A percentile compares a stretch with the other conserved stretches of the same genome.
Conservation (phyloP, 164 flowering plant genomes). For the Cinnamomum micranthum region DNA sequence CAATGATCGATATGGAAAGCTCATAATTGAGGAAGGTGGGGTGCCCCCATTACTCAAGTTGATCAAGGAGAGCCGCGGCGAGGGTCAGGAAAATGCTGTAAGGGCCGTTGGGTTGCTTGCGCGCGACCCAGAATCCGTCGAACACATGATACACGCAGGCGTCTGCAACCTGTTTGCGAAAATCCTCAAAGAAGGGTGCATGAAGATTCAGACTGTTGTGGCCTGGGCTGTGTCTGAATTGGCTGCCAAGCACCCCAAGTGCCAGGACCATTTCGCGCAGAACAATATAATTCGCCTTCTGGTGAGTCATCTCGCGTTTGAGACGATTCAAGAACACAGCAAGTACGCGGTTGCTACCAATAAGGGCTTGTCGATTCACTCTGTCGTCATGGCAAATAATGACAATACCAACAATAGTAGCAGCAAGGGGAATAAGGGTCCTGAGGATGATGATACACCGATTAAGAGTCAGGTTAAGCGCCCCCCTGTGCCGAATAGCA, state of each 20-base stretch:
- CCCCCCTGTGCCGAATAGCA: slow-evolving; percentile 28
- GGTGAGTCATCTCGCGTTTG: slow-evolving; percentile 78
- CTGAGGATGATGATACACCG: neutral
- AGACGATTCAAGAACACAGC: slow-evolving; percentile 85
- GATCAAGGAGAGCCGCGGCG: slow-evolving; percentile 59
- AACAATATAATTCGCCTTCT: slow-evolving; percentile 64
- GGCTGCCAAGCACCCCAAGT: slow-evolving; percentile 59
- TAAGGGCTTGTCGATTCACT: slow-evolving; percentile 41
- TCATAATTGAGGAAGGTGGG: slow-evolving; percentile 86
- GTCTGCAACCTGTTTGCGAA: slow-evolving; percentile 75
- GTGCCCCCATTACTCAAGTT: slow-evolving; percentile 56
- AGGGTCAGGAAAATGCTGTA: slow-evolving; percentile 81
- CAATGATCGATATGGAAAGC: slow-evolving; percentile 66
- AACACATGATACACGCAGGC: slow-evolving; percentile 64
- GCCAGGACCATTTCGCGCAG: slow-evolving; percentile 76
- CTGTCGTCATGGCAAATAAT: slow-evolving; percentile 46
- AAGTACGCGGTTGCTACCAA: slow-evolving; percentile 55
- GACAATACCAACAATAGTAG: neutral
- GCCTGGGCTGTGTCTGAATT: slow-evolving; percentile 85
- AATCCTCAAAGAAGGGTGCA: slow-evolving; percentile 68
- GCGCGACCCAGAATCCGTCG: slow-evolving; percentile 75
- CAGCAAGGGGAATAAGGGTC: neutral
- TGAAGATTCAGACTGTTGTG: slow-evolving; percentile 63
- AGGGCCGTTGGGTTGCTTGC: slow-evolving; percentile 68
- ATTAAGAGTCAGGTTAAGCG: slow-evolving; percentile 20